Percentiles rank a stretch among this genome's conserved stretches.
phyloP scores from a whole-genome alignment of 192 early-diverging fungal genomes.

The Pilaira anomala region DNA sequence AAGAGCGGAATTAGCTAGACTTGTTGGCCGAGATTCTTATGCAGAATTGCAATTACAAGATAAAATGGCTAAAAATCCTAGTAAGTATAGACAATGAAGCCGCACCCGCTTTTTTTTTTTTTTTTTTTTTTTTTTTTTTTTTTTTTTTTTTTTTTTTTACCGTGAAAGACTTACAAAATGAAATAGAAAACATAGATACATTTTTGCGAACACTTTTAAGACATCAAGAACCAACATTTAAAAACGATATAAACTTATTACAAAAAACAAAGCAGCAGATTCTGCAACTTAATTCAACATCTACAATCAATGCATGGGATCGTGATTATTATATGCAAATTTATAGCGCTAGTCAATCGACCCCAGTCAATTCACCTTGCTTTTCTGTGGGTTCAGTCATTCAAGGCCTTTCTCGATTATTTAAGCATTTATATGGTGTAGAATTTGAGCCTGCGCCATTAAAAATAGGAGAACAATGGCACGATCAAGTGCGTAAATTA shows the following conservation, averaged over 20 bases:
- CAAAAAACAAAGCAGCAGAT: constrained; percentile 37
- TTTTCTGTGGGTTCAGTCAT: constrained; percentile 89
- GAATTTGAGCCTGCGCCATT: constrained; percentile 67
- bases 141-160: no score
- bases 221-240: constrained; percentile 55
- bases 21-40: constrained; percentile 81
- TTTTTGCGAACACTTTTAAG: constrained; percentile 75
- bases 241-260: constrained; percentile 51
- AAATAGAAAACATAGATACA: constrained; percentile 71
- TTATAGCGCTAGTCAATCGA: constrained; percentile 36
- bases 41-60: constrained; percentile 82
- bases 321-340: constrained; percentile 64
- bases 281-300: neutral
- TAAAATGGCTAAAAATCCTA: constrained; percentile 89
- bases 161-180: no score
- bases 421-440: constrained; percentile 85
- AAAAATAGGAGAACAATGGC: constrained; percentile 85
- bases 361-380: constrained; percentile 48
- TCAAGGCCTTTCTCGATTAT: constrained; percentile 82
- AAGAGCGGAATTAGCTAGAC: constrained; percentile 67
- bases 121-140: no score
- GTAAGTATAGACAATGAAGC: no score
- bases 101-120: no score
- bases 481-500: constrained; percentile 85
- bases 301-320: constrained; percentile 76